Evolutionary conservation across 805 yeast genomes (phyloP).

Genomic region (Starmerella stigmatis): DNA sequence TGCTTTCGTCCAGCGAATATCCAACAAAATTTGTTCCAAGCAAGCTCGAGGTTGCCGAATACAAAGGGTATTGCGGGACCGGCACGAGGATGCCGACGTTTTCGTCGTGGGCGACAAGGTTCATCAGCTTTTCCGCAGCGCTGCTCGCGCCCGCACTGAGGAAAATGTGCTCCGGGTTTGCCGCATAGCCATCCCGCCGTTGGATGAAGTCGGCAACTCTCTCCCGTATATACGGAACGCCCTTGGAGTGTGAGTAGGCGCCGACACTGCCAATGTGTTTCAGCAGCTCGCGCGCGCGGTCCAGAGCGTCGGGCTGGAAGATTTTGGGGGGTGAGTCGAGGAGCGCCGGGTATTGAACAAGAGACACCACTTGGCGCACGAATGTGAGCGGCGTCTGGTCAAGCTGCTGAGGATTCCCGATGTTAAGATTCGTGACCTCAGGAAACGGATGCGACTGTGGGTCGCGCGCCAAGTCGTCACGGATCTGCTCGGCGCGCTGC

Average conservation of each 20-base stretch:
- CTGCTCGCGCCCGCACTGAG: slow-evolving; percentile 92
- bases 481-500: slow-evolving; percentile 79
- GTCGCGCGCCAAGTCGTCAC: slow-evolving; percentile 42
- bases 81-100: slow-evolving; percentile 79
- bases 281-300: slow-evolving; percentile 56
- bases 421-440: slow-evolving; percentile 76
- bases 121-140: slow-evolving; percentile 73
- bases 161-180: slow-evolving; percentile 64
- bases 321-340: slow-evolving; percentile 32
- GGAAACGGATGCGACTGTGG: slow-evolving; percentile 64
- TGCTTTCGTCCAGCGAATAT: slow-evolving; percentile 70
- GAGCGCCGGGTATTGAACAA: slow-evolving; percentile 75
- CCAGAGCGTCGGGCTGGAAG: slow-evolving; percentile 50
- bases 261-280: slow-evolving; percentile 71
- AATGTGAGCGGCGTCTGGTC: slow-evolving; percentile 93
- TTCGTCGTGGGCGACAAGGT: slow-evolving; percentile 50
- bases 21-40: slow-evolving; percentile 76
- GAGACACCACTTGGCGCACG: slow-evolving; percentile 79
- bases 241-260: slow-evolving; percentile 91
- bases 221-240: slow-evolving; percentile 59
- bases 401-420: slow-evolving; percentile 96
- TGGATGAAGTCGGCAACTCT: slow-evolving; percentile 73
- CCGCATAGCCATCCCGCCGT: slow-evolving; percentile 61
- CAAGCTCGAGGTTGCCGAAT: slow-evolving; percentile 87
- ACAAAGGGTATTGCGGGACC: slow-evolving; percentile 94